phyloP scores from a whole-genome alignment of 2,329 filamentous ascomycete genomes.

The Hysterium pulicare region DNA sequence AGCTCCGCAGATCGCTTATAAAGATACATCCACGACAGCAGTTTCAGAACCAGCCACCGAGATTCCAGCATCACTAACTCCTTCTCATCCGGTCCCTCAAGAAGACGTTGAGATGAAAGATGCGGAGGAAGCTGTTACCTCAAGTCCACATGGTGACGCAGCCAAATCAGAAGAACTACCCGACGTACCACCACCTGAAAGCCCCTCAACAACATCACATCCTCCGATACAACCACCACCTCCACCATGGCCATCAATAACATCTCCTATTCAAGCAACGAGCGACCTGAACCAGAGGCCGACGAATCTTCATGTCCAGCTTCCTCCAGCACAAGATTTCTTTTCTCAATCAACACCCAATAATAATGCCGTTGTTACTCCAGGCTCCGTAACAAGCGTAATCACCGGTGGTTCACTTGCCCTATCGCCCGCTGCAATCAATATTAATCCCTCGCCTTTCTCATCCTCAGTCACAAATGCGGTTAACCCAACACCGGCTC shows the following conservation, averaged over 20 bases:
- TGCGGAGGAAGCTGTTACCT: conserved; percentile 15
- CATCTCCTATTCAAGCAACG: conserved; percentile 8
- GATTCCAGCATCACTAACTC: background rate
- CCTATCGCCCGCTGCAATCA: conserved; percentile 26
- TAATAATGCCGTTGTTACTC: conserved; percentile 17
- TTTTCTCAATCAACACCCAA: conserved; percentile 14
- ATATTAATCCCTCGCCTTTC: conserved; percentile 21
- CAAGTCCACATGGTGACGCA: conserved; percentile 12
- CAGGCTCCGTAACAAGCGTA: conserved; percentile 21
- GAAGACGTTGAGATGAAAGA: conserved; percentile 50
- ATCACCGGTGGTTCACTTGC: conserved; percentile 18
- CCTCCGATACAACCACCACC: conserved; percentile 32
- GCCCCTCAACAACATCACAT: conserved; percentile 20
- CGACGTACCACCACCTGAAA: conserved; percentile 21
- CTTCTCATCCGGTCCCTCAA: conserved; percentile 9
- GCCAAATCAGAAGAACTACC: conserved; percentile 28
- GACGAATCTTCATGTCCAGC: conserved; percentile 24
- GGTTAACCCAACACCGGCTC: conserved; percentile 40
- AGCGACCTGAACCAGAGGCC: conserved; percentile 14
- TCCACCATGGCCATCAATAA: conserved; percentile 26
- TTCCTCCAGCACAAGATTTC: conserved; percentile 26
- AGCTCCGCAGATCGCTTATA: background rate
- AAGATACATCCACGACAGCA: background rate
- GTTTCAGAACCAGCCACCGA: conserved; percentile 1
- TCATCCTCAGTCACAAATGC: conserved; percentile 41